phyloP scores from a whole-genome alignment of 345 rosid genomes.

The sweet orange (Citrus sinensis) region DNA sequence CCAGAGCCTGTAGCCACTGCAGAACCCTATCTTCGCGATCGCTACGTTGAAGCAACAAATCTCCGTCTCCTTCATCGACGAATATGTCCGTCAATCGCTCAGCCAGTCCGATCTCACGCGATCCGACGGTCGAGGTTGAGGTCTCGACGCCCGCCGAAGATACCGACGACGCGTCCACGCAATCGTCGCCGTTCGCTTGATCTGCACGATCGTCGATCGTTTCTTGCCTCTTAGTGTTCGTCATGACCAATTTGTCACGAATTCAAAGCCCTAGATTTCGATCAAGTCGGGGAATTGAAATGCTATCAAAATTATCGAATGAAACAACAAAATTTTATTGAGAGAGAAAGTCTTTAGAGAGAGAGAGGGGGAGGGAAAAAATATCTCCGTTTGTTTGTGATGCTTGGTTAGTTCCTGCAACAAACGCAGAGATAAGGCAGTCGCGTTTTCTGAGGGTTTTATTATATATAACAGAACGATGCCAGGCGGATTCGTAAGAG shows the following conservation, averaged over 20 bases:
- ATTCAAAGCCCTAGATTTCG: slow-evolving; percentile 15
- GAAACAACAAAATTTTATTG: background rate
- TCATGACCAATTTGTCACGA: slow-evolving; percentile 35
- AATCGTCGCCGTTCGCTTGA: slow-evolving; percentile 37
- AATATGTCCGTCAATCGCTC: slow-evolving; percentile 59
- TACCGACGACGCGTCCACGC: slow-evolving; percentile 24
- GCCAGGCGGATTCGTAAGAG: slow-evolving; percentile 28
- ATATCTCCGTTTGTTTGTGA: background rate
- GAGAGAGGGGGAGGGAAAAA: background rate
- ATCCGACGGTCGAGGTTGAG: slow-evolving; percentile 32
- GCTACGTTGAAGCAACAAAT: slow-evolving; percentile 56
- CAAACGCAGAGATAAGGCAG: background rate
- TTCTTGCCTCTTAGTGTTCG: slow-evolving; percentile 44
- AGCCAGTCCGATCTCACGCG: slow-evolving; percentile 43
- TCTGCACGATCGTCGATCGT: slow-evolving; percentile 32
- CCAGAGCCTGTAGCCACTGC: slow-evolving; percentile 89
- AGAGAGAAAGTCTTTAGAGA: background rate
- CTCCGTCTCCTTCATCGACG: slow-evolving; percentile 52
- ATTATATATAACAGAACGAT: background rate
- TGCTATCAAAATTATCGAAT: background rate
- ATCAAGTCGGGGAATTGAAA: background rate
- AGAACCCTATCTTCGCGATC: slow-evolving; percentile 73
- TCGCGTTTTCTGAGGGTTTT: too few relatives aligned
- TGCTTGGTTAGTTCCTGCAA: background rate
- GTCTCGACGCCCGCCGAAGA: slow-evolving; percentile 32